Conservation (phyloP, 148 eudicot genomes). For the Diospyros kaki region DNA sequence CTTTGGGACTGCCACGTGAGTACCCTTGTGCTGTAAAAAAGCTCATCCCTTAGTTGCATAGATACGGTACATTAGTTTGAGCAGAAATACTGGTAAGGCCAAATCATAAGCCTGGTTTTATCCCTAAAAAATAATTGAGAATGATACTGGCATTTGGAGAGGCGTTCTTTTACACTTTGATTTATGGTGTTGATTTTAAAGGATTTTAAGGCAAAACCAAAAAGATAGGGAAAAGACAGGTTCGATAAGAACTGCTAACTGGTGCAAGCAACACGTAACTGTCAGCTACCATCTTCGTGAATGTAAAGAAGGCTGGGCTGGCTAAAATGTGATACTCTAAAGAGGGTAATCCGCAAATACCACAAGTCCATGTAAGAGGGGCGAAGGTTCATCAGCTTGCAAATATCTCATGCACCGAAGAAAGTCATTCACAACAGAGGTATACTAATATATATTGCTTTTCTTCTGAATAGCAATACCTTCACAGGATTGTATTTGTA, state of each 20-base stretch:
- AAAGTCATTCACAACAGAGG: not conserved
- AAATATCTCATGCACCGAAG: conserved; percentile 7
- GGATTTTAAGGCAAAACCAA: not conserved
- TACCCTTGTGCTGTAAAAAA: no score
- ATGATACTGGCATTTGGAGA: not conserved
- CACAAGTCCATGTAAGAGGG: not conserved
- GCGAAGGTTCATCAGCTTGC: not conserved
- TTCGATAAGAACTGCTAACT: not conserved
- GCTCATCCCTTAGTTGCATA: not conserved
- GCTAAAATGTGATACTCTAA: not conserved
- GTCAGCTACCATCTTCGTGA: not conserved
- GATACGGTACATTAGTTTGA: not conserved
- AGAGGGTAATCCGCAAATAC: not conserved
- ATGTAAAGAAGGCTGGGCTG: not conserved
- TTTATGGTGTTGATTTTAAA: not conserved
- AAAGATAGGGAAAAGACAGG: not conserved
- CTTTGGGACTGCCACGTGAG: no score
- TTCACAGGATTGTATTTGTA: conserved; percentile 97
- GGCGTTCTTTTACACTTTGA: not conserved
- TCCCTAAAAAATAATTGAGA: not conserved
- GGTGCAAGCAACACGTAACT: not conserved
- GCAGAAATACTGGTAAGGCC: not conserved
- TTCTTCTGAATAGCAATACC: conserved; percentile 25
- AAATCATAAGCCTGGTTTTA: not conserved
- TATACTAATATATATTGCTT: not conserved